These are phyloP conservation scores for Phytomonas sp. DNA, from an alignment of 208 protist genomes.

Conservation along the genomic window DNA sequence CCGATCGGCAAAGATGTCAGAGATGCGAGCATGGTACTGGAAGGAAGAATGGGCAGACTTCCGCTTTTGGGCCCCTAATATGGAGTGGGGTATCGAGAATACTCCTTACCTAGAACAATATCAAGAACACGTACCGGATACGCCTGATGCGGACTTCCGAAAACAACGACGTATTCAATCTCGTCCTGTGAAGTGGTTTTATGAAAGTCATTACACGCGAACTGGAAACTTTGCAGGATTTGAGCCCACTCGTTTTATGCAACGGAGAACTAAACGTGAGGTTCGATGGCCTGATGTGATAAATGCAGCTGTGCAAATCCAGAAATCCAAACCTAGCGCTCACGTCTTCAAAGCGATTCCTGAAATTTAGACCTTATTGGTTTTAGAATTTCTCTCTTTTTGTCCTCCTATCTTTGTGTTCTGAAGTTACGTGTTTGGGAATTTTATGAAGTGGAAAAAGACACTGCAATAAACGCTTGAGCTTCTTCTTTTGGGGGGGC, in stretches of 20 bases:
- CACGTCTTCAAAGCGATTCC: conserved; percentile 88
- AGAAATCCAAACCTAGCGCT: conserved; percentile 77
- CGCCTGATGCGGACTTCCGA: conserved; percentile 80
- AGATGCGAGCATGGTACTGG: conserved; percentile 93
- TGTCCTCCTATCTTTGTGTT: neutral
- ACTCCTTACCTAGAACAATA: conserved; percentile 88
- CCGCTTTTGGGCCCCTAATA: conserved; percentile 90
- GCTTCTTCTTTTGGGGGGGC: neutral
- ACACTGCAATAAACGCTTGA: neutral
- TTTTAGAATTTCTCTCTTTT: conserved; percentile 3
- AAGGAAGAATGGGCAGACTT: conserved; percentile 94
- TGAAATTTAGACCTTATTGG: conserved; percentile 38
- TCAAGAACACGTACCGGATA: conserved; percentile 90
- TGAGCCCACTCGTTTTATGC: conserved; percentile 86
- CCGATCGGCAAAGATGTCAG: conserved; percentile 92
- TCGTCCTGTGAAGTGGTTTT: conserved; percentile 91
- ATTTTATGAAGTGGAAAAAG: neutral
- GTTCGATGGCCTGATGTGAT: conserved; percentile 89
- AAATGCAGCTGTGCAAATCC: conserved; percentile 79
- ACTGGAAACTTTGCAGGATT: conserved; percentile 88
- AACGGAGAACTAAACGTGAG: conserved; percentile 83
- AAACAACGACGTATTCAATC: conserved; percentile 89
- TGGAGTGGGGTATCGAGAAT: conserved; percentile 91
- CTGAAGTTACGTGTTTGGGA: neutral
- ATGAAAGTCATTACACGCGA: conserved; percentile 90